Base-by-base conservation (phyloP, 306 rosid genomes). In the Medicago arabica region DNA sequence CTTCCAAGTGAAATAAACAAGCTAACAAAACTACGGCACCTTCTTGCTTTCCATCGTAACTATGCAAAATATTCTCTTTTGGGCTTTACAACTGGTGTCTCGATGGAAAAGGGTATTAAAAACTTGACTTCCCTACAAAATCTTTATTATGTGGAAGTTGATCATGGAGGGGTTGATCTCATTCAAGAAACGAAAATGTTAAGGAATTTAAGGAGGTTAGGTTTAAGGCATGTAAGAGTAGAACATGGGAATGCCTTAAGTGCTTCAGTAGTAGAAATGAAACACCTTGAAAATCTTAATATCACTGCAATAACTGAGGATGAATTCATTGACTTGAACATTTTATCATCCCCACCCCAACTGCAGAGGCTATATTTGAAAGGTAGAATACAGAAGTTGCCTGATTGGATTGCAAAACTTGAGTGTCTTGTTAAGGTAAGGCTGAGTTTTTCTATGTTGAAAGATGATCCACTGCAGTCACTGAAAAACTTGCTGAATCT, bases 361-460 rank as follows among this genome's bases (percentile, higher is more conserved):
- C 41, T 60, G 14, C 18, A 2, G 18, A 11, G 50, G n/a, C 50
- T 44, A 0, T n/a, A 44, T 12, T 44, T 44, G 50, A 12, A 44
- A 44, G 50, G 6, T 12, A 60, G 66, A 60, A 41, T 60, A 28
- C 17, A 60, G 66, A 60, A 60, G 64, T 23, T 58, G 39, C 64
- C 64, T 11, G 39, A 25, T 11, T 58, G 64, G 64, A 58, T 58
- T 58, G 19, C 66, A 60, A 2, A 60, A 6, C 11, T 60, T 60
- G 66, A 60, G 19, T 13, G n/a, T 14, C 66, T 60, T 28, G 66
- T 25, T 60, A 6, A 5, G 40, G 12, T 60, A 60, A 60, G 4
- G 41, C 18, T 60, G 1, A 4, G 0, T 60, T 60, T 28, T 12
- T 28, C 18, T 9, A 60, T 4, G 66, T 2, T 60, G 40, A 12